Percentiles rank a stretch among this genome's conserved stretches.
These are phyloP conservation scores for Coelastrella sp. DNA, from an alignment of 139 green algal genomes.

Conservation along the genomic window DNA sequence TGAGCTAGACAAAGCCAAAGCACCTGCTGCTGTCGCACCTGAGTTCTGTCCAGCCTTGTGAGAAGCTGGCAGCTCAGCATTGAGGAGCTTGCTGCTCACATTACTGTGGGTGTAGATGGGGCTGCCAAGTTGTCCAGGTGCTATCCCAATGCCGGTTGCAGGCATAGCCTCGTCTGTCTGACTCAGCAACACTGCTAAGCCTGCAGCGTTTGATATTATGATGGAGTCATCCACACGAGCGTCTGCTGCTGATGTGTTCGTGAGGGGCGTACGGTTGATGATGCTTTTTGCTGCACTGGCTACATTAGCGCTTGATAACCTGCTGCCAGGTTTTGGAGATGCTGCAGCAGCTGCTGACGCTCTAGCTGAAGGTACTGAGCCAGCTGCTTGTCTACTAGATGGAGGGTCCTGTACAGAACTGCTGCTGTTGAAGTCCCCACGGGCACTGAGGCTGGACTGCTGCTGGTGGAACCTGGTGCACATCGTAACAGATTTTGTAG, in stretches of 20 bases:
- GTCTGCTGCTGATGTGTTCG: not conserved
- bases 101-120: not conserved
- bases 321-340: not conserved
- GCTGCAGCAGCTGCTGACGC: not conserved
- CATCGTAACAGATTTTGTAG: not conserved
- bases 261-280: conserved; percentile 18
- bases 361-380: not conserved
- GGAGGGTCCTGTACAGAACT: not conserved
- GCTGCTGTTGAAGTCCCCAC: conserved; percentile 11
- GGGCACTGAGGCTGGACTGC: not conserved
- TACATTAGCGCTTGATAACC: not conserved
- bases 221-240: conserved; percentile 5
- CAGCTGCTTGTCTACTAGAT: not conserved
- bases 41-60: not conserved
- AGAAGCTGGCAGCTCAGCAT: not conserved
- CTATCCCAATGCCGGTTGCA: not conserved
- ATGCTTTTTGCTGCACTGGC: conserved; percentile 27
- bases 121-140: conserved; percentile 11
- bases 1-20: too few species aligned
- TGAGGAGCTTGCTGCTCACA: not conserved
- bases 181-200: conserved; percentile 23
- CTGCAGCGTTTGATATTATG: conserved; percentile 31
- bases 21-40: too few species aligned
- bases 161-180: not conserved
- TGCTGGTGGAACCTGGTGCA: not conserved